Base-by-base conservation (phyloP, 2,329 filamentous ascomycete species). In the Ophiocordyceps robertsii region DNA sequence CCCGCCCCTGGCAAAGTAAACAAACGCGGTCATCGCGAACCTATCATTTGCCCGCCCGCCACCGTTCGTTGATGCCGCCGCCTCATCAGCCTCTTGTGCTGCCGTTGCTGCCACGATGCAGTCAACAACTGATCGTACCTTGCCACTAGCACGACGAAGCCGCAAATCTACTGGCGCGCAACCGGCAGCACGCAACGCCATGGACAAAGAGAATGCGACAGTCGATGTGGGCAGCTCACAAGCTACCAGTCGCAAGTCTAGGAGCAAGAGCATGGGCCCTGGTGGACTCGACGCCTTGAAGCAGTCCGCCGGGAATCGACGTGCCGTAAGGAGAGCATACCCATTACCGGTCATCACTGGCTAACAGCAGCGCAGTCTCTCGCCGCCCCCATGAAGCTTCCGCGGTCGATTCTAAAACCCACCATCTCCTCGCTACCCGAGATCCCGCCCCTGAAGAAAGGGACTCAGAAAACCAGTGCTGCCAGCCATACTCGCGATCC, bases 231-330 rank as follows among this genome's bases (percentile, higher is more conserved):
- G 69, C 46, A 70, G 73, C 49, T 64, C 67, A 44, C 56, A 70
- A 50, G 69, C 67, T 29, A 68, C 67, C 45, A 70, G 61, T 55
- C 68, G 72, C 47, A 74, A 73, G 65, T 84, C 82, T 45, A 80
- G 92, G 50, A 95, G 90, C 65, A 96, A 95, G 69, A 96, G 90
- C 64, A 81, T 98, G 51, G 92, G 92, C 3, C 90, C 92, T 14
- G 92, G 90, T 40, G 88, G 89, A 24, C 65, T 95, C 38, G 88
- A 93, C 68, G 81, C 82, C 44, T 70, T 93, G 43, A 88, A 83
- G 60, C 74, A 82, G 55, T 75, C 74, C 37, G 76, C 71, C 55
- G 85, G 84, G 30, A 93, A 94, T 59, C 72, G 84, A 53, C 77
- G 84, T 61, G 84, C 87, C 67, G 87, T 92, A 73, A 56, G 69